Evolutionary conservation across 352 stramenopile genomes (phyloP), one percentile per base, ranked within the genome.

Genomic region (Pelagophyceae sp.): DNA sequence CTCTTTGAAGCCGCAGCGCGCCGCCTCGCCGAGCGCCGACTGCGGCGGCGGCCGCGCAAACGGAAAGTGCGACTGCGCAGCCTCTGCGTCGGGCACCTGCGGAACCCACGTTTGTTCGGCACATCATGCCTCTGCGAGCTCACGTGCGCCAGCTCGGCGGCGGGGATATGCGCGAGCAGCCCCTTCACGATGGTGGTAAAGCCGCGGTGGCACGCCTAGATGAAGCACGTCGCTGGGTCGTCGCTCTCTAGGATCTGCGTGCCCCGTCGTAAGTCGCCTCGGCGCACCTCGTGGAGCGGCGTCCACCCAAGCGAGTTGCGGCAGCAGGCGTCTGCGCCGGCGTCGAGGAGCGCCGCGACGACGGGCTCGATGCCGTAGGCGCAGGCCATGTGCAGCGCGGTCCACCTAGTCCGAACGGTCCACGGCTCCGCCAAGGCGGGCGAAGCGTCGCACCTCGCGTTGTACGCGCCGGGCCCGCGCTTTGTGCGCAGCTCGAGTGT

Each of bases 301-400:
- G 65, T 79, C 80, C 80, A 84, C 33, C 72, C 72, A 40, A 79
- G 60, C 3, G 65, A 61, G 65, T 84, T 84, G 19, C 74, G 75
- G 38, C 60, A 75, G 33, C 72, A 69, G 5, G 60, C 70, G 33
- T 83, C 58, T 15, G 79, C 80, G 11, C 80, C 80, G 1, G 78
- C 80, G 23, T 82, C 79, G 27, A 83, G 72, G 25, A 83, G 51
- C 31, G 75, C 77, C 17, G 51, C 38, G 38, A 82, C 81, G 45
- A 83, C 51, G 27, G 38, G 71, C 23, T 60, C 37, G 61, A 79
- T 38, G 58, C 80, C 81, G 76, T 85, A 84, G 25, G 80, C 81
- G 63, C 38, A 63, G 15, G 81, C 81, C 71, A 83, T 85, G 80
- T 84, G 80, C 31, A 85, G 72, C 23, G 78, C 38, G 17, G 80